Base-by-base conservation (phyloP, 2,329 filamentous ascomycete species). In the Mariannaea sp. region DNA sequence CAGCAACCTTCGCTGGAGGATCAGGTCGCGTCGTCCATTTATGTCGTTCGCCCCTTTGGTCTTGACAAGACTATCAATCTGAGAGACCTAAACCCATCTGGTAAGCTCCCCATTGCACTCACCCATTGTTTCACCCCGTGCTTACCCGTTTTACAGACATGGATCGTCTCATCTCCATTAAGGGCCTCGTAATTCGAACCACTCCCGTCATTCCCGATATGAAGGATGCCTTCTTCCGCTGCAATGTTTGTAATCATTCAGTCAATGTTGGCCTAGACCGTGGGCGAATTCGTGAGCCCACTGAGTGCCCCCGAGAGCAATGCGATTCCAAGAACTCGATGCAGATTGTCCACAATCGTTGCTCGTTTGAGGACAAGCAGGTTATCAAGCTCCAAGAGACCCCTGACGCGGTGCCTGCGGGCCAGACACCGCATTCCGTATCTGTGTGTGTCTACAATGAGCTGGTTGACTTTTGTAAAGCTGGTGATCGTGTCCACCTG, bases 351-450 rank as follows among this genome's bases (percentile, higher is more conserved):
- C 94, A 99, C 78, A 99, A 99, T 73, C 87, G 94, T 56, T 97
- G 92, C 63, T 83, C 84, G 7, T 99, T 99, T 67, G 88, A 92
- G 49, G 94, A 99, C 71, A 99, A 99, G 77, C 94, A 99, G 71
- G 91, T 99, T 55, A 96, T 99, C 75, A 99, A 99, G 73, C 80
- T 99, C 33, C 94, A 99, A 73, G 94, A 99, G 73, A 99, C 94
- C 0, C 94, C 94, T 0, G 94, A 99, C 71, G 90, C 86, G 30
- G 89, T 99, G 14, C 94, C 94, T 42, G 89, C 96, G 61, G 94
- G 94, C 14, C 94, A 99, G 74, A 99, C 94, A 16, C 94, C 94
- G 12, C 94, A 99, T 73, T 96, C 93, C 0, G 94, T 99, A 20
- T 97, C 93, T 1, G 84, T 99, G 43, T 97, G 93, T 67, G 90